phyloP scores from a whole-genome alignment of 1,139 yeast genomes.

The Diutina ranongensis region DNA sequence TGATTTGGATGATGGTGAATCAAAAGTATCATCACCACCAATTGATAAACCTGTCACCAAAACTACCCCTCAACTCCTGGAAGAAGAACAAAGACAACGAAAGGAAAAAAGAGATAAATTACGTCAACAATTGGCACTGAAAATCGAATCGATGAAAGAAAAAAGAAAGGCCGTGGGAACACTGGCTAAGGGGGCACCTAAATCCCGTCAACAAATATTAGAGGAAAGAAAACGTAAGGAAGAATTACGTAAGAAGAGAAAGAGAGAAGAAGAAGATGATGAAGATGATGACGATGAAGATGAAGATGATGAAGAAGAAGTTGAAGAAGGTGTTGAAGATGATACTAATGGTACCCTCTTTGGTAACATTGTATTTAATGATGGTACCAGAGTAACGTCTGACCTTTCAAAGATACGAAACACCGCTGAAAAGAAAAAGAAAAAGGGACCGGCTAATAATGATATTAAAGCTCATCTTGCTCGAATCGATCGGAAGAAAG shows the following conservation, averaged over 20 bases:
- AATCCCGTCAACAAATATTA: conserved; percentile 65
- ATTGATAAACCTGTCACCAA: conserved; percentile 13
- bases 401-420: conserved; percentile 52
- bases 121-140: conserved; percentile 60
- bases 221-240: conserved; percentile 41
- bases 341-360: conserved; percentile 44
- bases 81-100: conserved; percentile 37
- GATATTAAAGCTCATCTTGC: conserved; percentile 78
- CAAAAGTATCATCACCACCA: conserved; percentile 3
- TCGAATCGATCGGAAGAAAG: conserved; percentile 64
- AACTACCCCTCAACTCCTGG: conserved; percentile 19
- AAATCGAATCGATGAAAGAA: conserved; percentile 58
- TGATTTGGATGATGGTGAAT: conserved; percentile 48
- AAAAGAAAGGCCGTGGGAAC: conserved; percentile 90
- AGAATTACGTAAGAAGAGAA: conserved; percentile 22
- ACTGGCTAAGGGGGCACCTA: conserved; percentile 67
- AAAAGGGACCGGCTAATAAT: conserved; percentile 76
- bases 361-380: conserved; percentile 74
- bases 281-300: conserved; percentile 26
- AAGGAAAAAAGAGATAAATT: conserved; percentile 52
- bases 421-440: conserved; percentile 38
- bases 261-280: conserved; percentile 21
- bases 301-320: conserved; percentile 22
- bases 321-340: conserved; percentile 19
- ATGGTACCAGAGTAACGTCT: conserved; percentile 73